Base-by-base conservation (phyloP, 441 rosid genomes). In the Euphorbia corollata region DNA sequence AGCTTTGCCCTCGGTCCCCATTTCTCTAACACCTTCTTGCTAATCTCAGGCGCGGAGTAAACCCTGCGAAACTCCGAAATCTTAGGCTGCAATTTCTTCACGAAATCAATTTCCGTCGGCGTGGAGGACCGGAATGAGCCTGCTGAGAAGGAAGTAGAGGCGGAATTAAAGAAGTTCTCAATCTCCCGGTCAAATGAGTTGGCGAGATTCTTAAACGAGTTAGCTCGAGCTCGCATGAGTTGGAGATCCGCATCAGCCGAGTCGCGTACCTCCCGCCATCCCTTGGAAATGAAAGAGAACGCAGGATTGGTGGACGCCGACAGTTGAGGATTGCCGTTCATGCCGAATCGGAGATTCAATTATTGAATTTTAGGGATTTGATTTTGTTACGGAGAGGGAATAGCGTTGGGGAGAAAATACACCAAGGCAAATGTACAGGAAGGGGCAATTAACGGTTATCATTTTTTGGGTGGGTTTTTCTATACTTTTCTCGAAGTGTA, bases 21-120 rank as follows among this genome's bases (percentile, higher is more conserved):
- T 77, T 81, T 88, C 88, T 86, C 92, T 79, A 88, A 73, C 43
- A 90, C 98, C 69, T 80, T 87, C 74, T 86, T 83, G 51, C 98
- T 93, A 15, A 93, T 84, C 69, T 85, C 95, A 57, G 97, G 98
- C n/a, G 92, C 92, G 43, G 96, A 91, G 70, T 91, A 93, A n/a
- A 79, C 90, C 84, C 96, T 81, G 50, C 96, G 87, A 36, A 93
- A 82, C 82, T 93, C 99, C 64, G 89, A 78, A 32, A 89, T 79
- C 80, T 89, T 93, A 20, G 99, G 99, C 86, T 80, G 89, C 73
- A 91, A 80, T 76, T 80, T 91, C 89, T 87, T 91, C 76, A 89
- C 85, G 75, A 91, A 85, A 23, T 88, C 90, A 45, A 85, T 86
- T 72, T 94, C 96, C 22, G 77, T 67, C 8, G 92, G 76, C 43